Percentiles rank a stretch among this genome's conserved stretches.
phyloP scores from a whole-genome alignment of 164 flowering plant genomes.

The Macadamia integrifolia region DNA sequence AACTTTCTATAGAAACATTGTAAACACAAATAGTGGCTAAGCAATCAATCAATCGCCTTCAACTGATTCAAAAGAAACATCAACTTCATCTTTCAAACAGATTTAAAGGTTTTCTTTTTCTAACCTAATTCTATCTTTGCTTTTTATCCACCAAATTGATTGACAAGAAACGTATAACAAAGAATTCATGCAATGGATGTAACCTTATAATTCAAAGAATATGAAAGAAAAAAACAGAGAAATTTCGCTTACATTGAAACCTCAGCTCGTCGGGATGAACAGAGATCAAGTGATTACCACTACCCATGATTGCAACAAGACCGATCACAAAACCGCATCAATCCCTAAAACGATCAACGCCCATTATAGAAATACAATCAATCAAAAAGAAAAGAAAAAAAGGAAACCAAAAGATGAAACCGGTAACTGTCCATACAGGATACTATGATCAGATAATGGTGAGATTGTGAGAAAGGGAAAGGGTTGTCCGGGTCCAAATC shows the following conservation, averaged over 20 bases:
- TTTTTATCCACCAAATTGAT: too few species aligned
- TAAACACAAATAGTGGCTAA: too few species aligned
- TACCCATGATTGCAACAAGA: conserved; percentile 22
- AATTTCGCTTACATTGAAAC: conserved; percentile 43
- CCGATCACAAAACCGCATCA: conserved; percentile 11
- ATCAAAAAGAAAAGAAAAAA: too few species aligned
- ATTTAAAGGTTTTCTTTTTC: too few species aligned
- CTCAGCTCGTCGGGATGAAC: conserved; percentile 75
- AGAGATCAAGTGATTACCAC: conserved; percentile 48
- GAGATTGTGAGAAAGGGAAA: conserved; percentile 1
- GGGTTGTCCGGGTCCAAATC: conserved; percentile 9
- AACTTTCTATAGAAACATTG: too few species aligned
- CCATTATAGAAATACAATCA: neutral
- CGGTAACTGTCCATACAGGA: neutral
- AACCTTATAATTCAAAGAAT: too few species aligned
- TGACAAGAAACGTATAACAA: too few species aligned
- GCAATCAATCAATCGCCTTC: too few species aligned
- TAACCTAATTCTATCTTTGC: too few species aligned
- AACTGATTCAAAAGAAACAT: too few species aligned
- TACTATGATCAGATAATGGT: neutral
- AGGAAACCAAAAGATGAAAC: neutral
- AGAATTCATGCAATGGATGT: neutral
- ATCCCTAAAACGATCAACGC: conserved; percentile 7
- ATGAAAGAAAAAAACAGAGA: conserved; percentile 1
- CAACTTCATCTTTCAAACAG: too few species aligned